Base-by-base conservation (phyloP, 768 basidiomycete species). In the Trichaptum fuscoviolaceum region DNA sequence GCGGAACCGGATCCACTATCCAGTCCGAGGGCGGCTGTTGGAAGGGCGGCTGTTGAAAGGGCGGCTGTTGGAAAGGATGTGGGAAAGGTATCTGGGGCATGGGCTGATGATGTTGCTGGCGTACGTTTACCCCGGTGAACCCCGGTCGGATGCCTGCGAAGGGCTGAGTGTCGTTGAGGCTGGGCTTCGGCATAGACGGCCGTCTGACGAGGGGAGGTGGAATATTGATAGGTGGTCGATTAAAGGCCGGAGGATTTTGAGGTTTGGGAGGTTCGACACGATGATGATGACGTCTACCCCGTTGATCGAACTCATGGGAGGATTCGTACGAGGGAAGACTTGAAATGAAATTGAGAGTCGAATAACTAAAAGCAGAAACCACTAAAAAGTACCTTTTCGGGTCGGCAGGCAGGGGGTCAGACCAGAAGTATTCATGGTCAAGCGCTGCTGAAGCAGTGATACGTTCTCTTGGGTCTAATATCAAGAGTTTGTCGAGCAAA, bases 341-440 rank as follows among this genome's bases (percentile, higher is more conserved):
- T 30, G 8, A 65, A 35, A 74, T 42, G 57, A 63, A 2, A 58
- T 66, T 20, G 9, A 42, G 5, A 34, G 10, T 42, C 35, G 52
- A 9, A 36, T n/a, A 58, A 24, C 17, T 36, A 25, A 63, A 64
- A 26, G 8, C 17, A 58, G 27, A n/a, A 23, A 23, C 42, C 69
- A 34, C 8, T 58, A 62, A 25, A 8, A 79, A 86, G 66, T 71
- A 92, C 92, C 85, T 84, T 75, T 88, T 91, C 0, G 91, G 92
- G 77, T 93, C 91, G 24, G 91, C 91, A 36, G 95, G 92, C 42
- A 94, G 71, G 0, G 96, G 96, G 69, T 92, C 88, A 0, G 88
- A 89, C 93, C 93, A 97, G 76, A 99, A 97, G 80, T 95, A 99
- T 23, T 92, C 88, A 73, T 98, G 95, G 70, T 95, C 90, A 64